Conservation (phyloP, 163 green algal species). For the Scenedesmus sp. region DNA sequence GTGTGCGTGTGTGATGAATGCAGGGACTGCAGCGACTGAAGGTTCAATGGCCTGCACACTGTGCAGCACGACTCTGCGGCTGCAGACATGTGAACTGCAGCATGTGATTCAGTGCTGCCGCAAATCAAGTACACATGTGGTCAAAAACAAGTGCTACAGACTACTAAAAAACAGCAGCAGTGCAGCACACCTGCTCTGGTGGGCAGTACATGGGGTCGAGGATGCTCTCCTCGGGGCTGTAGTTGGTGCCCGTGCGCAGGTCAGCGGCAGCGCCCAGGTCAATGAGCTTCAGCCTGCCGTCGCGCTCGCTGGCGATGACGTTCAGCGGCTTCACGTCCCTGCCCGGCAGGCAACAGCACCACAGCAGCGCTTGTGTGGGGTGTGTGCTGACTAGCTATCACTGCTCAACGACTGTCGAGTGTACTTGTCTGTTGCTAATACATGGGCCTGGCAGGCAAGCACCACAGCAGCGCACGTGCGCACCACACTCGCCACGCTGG, state of each 20-base stretch:
- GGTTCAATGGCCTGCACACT: not conserved
- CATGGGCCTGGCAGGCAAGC: too few species aligned
- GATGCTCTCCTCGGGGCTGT: conserved; percentile 96
- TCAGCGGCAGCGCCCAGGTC: conserved; percentile 95
- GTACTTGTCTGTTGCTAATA: too few species aligned
- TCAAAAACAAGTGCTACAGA: not conserved
- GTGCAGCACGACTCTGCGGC: too few species aligned
- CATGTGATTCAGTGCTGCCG: not conserved
- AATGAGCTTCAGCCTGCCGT: conserved; percentile 92
- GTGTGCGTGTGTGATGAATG: too few species aligned
- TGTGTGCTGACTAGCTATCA: too few species aligned
- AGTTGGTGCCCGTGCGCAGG: conserved; percentile 97
- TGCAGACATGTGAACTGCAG: too few species aligned
- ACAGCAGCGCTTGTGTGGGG: too few species aligned
- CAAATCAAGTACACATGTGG: not conserved
- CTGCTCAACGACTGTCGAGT: too few species aligned
- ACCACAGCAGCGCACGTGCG: too few species aligned
- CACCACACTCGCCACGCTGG: too few species aligned
- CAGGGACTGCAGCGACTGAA: not conserved
- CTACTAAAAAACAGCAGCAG: too few species aligned
- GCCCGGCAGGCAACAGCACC: not conserved
- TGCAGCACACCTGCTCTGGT: conserved; percentile 83
- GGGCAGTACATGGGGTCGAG: conserved; percentile 95
- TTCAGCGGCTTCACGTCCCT: conserved; percentile 96
- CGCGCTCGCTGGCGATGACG: conserved; percentile 86